Conservation (phyloP, 768 basidiomycete species). For the Boletales sp. region DNA sequence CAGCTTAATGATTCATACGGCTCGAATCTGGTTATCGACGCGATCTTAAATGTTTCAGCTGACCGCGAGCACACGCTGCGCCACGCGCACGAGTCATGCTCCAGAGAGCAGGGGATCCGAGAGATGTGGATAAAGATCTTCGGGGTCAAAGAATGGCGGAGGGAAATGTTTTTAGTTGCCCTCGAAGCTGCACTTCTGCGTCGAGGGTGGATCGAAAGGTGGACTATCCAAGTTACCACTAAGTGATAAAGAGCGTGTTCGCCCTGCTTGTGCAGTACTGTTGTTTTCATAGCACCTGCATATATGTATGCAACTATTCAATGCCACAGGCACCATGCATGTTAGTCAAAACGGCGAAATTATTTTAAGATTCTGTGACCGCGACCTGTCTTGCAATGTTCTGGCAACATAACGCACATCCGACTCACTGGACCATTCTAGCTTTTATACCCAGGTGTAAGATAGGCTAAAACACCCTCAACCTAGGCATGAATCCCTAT, state of each 20-base stretch:
- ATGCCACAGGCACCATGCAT: no score
- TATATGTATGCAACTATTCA: no score
- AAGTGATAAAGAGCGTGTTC: slow-evolving; percentile 1
- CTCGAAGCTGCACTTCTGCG: slow-evolving; percentile 53
- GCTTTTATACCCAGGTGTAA: no score
- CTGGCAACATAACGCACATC: no score
- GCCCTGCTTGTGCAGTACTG: no score
- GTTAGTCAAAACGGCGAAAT: no score
- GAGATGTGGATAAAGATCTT: slow-evolving; percentile 12
- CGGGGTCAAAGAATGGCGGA: slow-evolving; percentile 41
- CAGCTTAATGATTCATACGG: slow-evolving; percentile 27
- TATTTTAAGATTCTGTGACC: no score
- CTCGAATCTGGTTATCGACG: slow-evolving; percentile 29
- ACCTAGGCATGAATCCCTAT: no score
- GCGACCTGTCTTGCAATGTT: no score
- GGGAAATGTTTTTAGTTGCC: slow-evolving; percentile 41
- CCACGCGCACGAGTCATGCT: slow-evolving; percentile 5
- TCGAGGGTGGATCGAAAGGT: slow-evolving; percentile 43
- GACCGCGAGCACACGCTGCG: slow-evolving; percentile 23
- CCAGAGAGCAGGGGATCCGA: slow-evolving; percentile 11
- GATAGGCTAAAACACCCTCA: no score
- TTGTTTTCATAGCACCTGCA: no score
- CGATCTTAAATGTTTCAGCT: slow-evolving; percentile 39
- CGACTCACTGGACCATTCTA: no score
- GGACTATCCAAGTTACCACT: slow-evolving; percentile 33